Evolutionary conservation across 2,329 filamentous ascomycete genomes (phyloP), one percentile per base, ranked within the genome.

Genomic region (Fusarium devonianum): DNA sequence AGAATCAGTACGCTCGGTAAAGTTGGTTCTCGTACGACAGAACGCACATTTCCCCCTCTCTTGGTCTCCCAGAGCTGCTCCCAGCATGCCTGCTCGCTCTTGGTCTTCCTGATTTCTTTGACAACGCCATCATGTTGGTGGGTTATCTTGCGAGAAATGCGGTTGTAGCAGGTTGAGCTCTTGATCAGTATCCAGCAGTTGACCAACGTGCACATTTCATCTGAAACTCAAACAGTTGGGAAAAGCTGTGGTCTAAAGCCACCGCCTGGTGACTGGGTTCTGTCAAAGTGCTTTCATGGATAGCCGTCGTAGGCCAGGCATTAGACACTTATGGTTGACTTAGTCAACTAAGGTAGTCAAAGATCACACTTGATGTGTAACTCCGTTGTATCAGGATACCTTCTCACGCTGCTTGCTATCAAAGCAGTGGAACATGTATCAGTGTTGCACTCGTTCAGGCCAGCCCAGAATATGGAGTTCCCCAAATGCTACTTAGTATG

Each of bases 21-120:
- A n/a, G n/a, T n/a, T n/a, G 30, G 29, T 33, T 29, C 39, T 60
- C 45, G 45, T 59, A 65, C 58, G 54, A 63, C 54, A 43, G 58
- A 60, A 46, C 47, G 52, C 50, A 57, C 41, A 26, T 49, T 56
- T 35, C 33, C 22, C 36, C 43, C 28, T 37, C 41, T 52, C 25
- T 35, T 16, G 42, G 29, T 16, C 44, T 30, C 42, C 9, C n/a
- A n/a, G 8, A 21, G 16, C 25, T 12, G 26, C 19, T 57, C 53
- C 37, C 35, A 29, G 43, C 46, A 58, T 26, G 11, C 48, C 37
- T 33, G 13, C 19, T 38, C 13, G n/a, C 8, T 25, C 28, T 14
- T 22, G 21, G 35, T 41, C 38, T 11, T 10, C 32, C 36, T 36
- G 25, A 43, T 9, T 29, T 16, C n/a, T 30, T 28, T 16, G 49